Evolutionary conservation across 768 basidiomycete species (phyloP).

Genomic region (Chalciporus piperatus): DNA sequence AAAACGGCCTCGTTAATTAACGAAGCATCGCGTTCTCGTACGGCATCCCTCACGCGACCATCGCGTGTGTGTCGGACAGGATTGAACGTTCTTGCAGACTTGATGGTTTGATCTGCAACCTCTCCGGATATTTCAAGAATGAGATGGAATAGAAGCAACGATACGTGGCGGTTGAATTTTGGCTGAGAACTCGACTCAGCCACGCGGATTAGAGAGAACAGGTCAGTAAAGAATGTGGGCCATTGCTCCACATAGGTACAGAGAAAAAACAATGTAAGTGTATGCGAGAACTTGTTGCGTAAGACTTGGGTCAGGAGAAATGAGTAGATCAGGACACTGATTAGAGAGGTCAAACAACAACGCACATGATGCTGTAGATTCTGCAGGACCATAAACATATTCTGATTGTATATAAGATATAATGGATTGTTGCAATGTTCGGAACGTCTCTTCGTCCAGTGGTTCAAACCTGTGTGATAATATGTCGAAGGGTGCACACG

Average conservation of each 20-base stretch:
- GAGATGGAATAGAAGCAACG: slow-evolving; percentile 86
- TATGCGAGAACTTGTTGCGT: slow-evolving; percentile 94
- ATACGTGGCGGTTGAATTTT: slow-evolving; percentile 79
- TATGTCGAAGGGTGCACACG: background rate
- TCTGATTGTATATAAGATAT: slow-evolving; percentile 84
- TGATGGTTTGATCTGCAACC: slow-evolving; percentile 93
- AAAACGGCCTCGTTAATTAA: slow-evolving; percentile 85
- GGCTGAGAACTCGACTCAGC: slow-evolving; percentile 53
- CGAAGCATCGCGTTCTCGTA: slow-evolving; percentile 86
- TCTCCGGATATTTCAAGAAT: slow-evolving; percentile 95
- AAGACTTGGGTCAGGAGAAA: slow-evolving; percentile 52
- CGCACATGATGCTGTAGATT: slow-evolving; percentile 80
- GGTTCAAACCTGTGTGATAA: slow-evolving; percentile 50
- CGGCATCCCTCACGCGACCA: slow-evolving; percentile 80
- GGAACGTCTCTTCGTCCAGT: slow-evolving; percentile 68
- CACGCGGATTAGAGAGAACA: slow-evolving; percentile 70
- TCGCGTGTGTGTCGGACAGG: slow-evolving; percentile 76
- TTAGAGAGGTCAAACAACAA: slow-evolving; percentile 14
- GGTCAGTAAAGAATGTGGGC: slow-evolving; percentile 79
- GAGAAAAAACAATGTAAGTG: slow-evolving; percentile 84
- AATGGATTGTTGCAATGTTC: slow-evolving; percentile 70
- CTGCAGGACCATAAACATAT: slow-evolving; percentile 82
- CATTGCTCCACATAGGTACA: slow-evolving; percentile 84
- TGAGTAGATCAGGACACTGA: slow-evolving; percentile 3
- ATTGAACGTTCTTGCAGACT: slow-evolving; percentile 76